These are phyloP conservation scores for Xylariaceae sp. DNA, from an alignment of 2,329 filamentous ascomycete species.

Conservation along the genomic window DNA sequence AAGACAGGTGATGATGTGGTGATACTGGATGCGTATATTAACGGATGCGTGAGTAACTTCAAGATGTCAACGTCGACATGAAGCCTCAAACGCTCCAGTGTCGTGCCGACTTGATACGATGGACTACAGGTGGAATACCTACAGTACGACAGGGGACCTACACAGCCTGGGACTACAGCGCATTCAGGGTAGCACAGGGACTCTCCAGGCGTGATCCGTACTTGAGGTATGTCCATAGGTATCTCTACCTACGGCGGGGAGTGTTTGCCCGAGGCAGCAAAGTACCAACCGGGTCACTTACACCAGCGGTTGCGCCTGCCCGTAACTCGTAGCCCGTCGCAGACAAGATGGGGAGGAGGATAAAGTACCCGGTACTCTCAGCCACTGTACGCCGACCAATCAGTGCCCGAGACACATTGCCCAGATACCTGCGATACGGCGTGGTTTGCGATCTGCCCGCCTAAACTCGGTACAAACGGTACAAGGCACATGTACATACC, in stretches of 20 bases:
- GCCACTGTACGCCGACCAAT: not conserved
- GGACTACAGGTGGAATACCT: not conserved
- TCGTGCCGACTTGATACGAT: not conserved
- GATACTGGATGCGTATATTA: constrained; percentile 13
- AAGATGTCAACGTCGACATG: not conserved
- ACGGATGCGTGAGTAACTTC: constrained; percentile 5
- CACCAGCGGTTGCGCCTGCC: too few species aligned
- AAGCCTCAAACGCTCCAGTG: not conserved
- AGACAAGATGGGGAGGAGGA: too few species aligned
- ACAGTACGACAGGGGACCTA: not conserved
- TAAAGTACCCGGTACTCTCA: not conserved
- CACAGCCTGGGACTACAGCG: too few species aligned
- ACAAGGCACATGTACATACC: not conserved
- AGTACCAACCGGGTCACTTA: too few species aligned
- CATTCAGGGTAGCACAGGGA: too few species aligned
- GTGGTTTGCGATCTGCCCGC: too few species aligned
- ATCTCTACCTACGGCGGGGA: too few species aligned
- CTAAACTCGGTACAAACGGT: not conserved
- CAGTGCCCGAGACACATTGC: not conserved
- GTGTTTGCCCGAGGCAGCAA: too few species aligned
- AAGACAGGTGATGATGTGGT: constrained; percentile 19
- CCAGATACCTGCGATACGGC: not conserved
- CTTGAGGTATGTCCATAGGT: too few species aligned
- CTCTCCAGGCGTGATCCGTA: too few species aligned
- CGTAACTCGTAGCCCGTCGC: too few species aligned